A percentile compares a stretch with the other conserved stretches of the same genome.
Evolutionary conservation across 2,329 filamentous ascomycete species (phyloP).

Genomic region (Trichoderma hamatum): DNA sequence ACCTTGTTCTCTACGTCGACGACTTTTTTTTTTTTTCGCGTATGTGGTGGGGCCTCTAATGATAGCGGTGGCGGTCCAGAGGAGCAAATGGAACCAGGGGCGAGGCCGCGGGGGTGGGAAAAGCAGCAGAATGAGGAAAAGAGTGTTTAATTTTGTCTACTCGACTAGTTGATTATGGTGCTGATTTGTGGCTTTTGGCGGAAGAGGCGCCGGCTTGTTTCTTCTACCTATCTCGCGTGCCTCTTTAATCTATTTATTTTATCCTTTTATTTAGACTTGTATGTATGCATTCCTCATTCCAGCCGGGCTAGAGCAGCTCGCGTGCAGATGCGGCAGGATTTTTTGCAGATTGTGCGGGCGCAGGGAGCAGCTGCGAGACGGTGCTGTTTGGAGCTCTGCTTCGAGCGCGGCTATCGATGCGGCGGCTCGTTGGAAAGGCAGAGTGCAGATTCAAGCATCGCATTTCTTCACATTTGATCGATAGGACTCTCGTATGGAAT

Average conservation of each 20-base stretch:
- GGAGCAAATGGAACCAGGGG: not conserved
- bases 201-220: not conserved
- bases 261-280: not conserved
- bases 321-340: not conserved
- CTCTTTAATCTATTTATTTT: not conserved
- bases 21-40: constrained; percentile 14
- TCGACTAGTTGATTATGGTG: not conserved
- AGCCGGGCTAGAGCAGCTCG: not conserved
- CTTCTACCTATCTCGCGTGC: not conserved
- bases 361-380: too few relatives aligned
- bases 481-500: too few relatives aligned
- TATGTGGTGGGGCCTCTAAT: constrained; percentile 18
- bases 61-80: constrained; percentile 22
- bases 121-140: not conserved
- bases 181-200: not conserved
- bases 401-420: not conserved
- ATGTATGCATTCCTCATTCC: too few relatives aligned
- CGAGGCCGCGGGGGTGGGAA: constrained; percentile 14
- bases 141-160: not conserved
- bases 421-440: not conserved
- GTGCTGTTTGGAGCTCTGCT: too few relatives aligned
- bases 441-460: not conserved
- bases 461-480: too few relatives aligned
- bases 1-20: not conserved
- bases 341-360: not conserved